Evolutionary conservation across 306 rosid species (phyloP), one percentile per base, ranked within the genome.

Genomic region (Biancaea sappan): DNA sequence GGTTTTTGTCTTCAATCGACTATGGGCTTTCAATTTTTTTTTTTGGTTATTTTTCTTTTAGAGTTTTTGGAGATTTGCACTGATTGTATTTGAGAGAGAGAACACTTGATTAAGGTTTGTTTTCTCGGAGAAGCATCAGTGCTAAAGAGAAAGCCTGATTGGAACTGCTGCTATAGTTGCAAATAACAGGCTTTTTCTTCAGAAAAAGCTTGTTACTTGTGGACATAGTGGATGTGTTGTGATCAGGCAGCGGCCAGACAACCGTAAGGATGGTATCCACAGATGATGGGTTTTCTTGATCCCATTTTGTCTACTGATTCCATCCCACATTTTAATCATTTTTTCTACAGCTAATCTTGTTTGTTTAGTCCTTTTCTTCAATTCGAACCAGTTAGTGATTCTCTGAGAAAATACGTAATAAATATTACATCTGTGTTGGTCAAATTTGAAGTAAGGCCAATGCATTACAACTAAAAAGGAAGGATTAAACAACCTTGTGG

Each of bases 251-350:
- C 94, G 92, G 91, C 98, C 92, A 92, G 96, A 92, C 98, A 92
- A 90, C 96, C 92, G 91, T 88, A 92, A 94, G 10, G 88, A 86
- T 92, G 96, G 82, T 80, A 74, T 92, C 96, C 96, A 90, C 96
- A 82, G 94, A 81, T 78, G 81, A 16, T 86, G 90, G 75, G 91
- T n/a, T 83, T 19, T 10, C 54, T 22, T 29, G 6, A 13, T 66
- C 89, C 71, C 87, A 77, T n/a, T n/a, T 67, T 29, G 37, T 85
- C 96, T 92, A 88, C 98, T 88, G 82, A 80, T 85, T 79, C 87
- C 94, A 84, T 84, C 91, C 76, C 89, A 88, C 83, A 90, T 86
- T 69, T 72, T 54, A 38, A 38, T n/a, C n/a, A n/a, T n/a, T 50
- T 12, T 54, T 22, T 1, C 11, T 37, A 6, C 1, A 6, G 12